Conservation (phyloP, 225 moss, liverwort and hornwort species). For the Takakia lepidozioides region DNA sequence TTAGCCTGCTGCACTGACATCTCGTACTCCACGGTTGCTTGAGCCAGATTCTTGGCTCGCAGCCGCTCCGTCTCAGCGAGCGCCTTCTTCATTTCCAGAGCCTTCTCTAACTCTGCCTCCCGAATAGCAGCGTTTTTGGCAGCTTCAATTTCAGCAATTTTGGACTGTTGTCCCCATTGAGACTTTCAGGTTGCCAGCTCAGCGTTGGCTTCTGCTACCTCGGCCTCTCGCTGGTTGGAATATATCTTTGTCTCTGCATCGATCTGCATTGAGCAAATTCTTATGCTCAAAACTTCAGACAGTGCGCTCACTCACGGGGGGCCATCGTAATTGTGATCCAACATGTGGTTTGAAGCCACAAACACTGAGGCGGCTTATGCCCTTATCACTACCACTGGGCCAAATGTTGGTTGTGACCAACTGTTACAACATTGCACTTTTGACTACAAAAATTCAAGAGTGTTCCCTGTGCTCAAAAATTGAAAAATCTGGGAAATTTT, state of each 20-base stretch:
- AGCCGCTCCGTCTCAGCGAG: slow-evolving; percentile 25
- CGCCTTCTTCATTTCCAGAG: slow-evolving; percentile 30
- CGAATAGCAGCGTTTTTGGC: slow-evolving; percentile 16
- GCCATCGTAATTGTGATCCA: no score
- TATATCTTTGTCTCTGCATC: slow-evolving; percentile 27
- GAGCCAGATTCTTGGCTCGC: slow-evolving; percentile 18
- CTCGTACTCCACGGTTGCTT: slow-evolving; percentile 35
- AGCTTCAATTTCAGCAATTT: slow-evolving; percentile 29
- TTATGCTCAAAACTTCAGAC: slow-evolving; percentile 7
- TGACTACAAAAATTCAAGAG: no score
- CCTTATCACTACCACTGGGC: no score
- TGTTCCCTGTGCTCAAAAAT: no score
- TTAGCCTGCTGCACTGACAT: slow-evolving; percentile 23
- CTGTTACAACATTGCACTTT: no score
- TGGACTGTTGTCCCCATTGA: slow-evolving; percentile 20
- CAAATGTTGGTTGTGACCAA: no score
- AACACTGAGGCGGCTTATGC: no score
- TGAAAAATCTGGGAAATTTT: no score
- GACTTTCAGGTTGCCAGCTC: slow-evolving; percentile 19
- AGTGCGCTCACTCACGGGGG: slow-evolving; percentile 36
- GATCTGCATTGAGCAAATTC: slow-evolving; percentile 6
- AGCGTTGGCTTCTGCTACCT: slow-evolving; percentile 29
- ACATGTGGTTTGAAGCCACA: no score
- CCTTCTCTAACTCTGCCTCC: slow-evolving; percentile 22
- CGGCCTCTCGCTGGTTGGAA: slow-evolving; percentile 15